phyloP scores from a whole-genome alignment of 176 grass and related monocot species.

The Lolium multiflorum region DNA sequence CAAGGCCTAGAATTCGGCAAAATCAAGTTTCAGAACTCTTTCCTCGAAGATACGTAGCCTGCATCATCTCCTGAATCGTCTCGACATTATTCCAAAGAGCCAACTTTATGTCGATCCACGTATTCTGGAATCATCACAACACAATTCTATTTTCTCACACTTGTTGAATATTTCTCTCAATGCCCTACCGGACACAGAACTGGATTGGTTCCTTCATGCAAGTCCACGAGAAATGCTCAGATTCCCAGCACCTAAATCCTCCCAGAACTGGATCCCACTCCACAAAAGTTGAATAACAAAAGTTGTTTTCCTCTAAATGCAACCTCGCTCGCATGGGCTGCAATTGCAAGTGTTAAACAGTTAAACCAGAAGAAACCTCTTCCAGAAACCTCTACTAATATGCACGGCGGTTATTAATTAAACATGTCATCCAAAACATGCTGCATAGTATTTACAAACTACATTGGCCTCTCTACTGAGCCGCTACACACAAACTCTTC shows the following conservation, averaged over 20 bases:
- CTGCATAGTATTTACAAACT: slow-evolving; percentile 9
- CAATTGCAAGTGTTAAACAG: neutral
- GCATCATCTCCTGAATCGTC: neutral
- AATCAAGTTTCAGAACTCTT: no score
- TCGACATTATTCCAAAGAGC: neutral
- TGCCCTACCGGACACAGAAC: neutral
- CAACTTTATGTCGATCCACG: neutral
- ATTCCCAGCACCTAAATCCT: neutral
- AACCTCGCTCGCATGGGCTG: no score
- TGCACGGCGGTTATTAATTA: neutral
- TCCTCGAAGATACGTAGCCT: no score
- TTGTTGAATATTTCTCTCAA: neutral
- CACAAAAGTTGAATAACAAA: neutral
- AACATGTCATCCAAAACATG: neutral
- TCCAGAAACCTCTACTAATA: neutral
- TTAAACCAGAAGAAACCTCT: neutral
- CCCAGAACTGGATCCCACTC: neutral
- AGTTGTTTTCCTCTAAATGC: no score
- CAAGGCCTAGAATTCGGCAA: no score
- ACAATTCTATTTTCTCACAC: neutral
- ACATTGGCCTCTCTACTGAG: neutral
- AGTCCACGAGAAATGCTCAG: neutral
- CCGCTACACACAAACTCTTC: slow-evolving; percentile 20
- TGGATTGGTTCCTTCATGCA: neutral
- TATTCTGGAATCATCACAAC: neutral